A percentile compares a stretch with the other conserved stretches of the same genome.
Evolutionary conservation across 177 flowering plant species (phyloP).

Genomic region (Telopea speciosissima): DNA sequence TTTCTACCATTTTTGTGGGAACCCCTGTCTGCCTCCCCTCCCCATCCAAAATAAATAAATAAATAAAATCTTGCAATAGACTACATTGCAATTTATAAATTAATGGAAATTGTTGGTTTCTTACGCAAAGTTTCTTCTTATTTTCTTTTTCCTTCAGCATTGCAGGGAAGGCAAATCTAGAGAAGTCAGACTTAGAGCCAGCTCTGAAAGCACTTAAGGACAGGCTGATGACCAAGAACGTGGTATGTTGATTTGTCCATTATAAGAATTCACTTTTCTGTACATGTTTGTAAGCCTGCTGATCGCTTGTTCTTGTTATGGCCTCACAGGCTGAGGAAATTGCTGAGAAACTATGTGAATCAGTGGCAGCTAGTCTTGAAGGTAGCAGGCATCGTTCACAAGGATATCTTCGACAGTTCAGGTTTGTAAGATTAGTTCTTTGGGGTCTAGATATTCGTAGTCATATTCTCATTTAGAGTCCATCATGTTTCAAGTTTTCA

Average conservation of each 20-base stretch:
- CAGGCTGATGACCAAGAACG: slow-evolving; percentile 97
- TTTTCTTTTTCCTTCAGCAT: slow-evolving; percentile 44
- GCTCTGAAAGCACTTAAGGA: slow-evolving; percentile 95
- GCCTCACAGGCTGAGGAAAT: slow-evolving; percentile 82
- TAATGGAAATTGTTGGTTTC: background rate
- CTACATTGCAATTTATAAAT: background rate
- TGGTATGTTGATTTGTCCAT: slow-evolving; percentile 54
- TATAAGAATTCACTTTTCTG: background rate
- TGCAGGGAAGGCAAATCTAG: slow-evolving; percentile 88
- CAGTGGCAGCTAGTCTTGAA: slow-evolving; percentile 86
- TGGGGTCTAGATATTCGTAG: background rate
- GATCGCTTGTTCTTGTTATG: slow-evolving; percentile 2
- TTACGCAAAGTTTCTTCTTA: background rate
- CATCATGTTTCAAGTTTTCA: background rate
- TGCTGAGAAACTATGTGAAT: slow-evolving; percentile 96
- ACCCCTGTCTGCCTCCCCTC: no score
- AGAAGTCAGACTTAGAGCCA: slow-evolving; percentile 84
- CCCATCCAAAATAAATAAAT: no score
- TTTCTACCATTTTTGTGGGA: no score
- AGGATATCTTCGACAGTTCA: slow-evolving; percentile 86
- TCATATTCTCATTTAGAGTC: background rate
- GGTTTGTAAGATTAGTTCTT: slow-evolving; percentile 31
- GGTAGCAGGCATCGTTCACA: slow-evolving; percentile 88
- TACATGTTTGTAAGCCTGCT: slow-evolving; percentile 1
- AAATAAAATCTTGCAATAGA: background rate